A percentile compares a stretch with the other conserved stretches of the same genome.
phyloP scores from a whole-genome alignment of 805 yeast genomes.

The Wilhelminamyces savonicus region DNA sequence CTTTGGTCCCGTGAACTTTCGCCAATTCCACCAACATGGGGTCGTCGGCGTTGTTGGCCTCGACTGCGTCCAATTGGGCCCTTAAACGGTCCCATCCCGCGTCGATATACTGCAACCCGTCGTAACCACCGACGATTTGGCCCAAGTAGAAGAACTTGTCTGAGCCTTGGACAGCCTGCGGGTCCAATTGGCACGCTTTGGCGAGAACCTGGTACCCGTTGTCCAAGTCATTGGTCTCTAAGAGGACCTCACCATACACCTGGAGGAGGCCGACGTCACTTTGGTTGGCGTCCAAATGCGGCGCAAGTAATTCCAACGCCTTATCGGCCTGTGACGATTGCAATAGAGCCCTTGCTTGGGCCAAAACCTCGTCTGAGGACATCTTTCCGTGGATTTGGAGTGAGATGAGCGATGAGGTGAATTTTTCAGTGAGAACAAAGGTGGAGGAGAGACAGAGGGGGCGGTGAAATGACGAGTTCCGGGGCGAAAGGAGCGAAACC shows the following conservation, averaged over 20 bases:
- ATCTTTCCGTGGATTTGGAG: slow-evolving; percentile 2
- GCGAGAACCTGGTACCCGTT: slow-evolving; percentile 61
- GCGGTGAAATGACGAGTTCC: slow-evolving; percentile 1
- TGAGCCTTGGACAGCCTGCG: slow-evolving; percentile 55
- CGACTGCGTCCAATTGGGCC: slow-evolving; percentile 28
- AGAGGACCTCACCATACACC: slow-evolving; percentile 64
- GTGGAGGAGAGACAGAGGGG: not conserved
- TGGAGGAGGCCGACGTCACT: slow-evolving; percentile 45
- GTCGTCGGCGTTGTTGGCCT: slow-evolving; percentile 14
- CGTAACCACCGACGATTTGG: slow-evolving; percentile 78
- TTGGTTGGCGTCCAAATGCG: slow-evolving; percentile 22
- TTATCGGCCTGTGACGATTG: slow-evolving; percentile 45
- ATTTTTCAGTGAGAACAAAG: too few relatives aligned
- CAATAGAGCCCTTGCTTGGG: slow-evolving; percentile 38
- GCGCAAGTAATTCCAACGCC: slow-evolving; percentile 45
- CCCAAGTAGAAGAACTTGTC: slow-evolving; percentile 89
- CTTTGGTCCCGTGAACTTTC: slow-evolving; percentile 15
- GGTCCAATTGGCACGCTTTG: slow-evolving; percentile 63
- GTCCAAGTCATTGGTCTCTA: slow-evolving; percentile 78
- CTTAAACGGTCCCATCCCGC: slow-evolving; percentile 53
- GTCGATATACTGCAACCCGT: slow-evolving; percentile 59
- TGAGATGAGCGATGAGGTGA: slow-evolving; percentile 7
- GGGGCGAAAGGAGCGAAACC: too few relatives aligned
- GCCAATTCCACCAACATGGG: slow-evolving; percentile 18
- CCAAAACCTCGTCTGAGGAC: slow-evolving; percentile 10